Percentiles rank a stretch among this genome's conserved stretches.
Conservation (phyloP, 768 basidiomycete genomes). For the Dacryopinax primogenitus region DNA sequence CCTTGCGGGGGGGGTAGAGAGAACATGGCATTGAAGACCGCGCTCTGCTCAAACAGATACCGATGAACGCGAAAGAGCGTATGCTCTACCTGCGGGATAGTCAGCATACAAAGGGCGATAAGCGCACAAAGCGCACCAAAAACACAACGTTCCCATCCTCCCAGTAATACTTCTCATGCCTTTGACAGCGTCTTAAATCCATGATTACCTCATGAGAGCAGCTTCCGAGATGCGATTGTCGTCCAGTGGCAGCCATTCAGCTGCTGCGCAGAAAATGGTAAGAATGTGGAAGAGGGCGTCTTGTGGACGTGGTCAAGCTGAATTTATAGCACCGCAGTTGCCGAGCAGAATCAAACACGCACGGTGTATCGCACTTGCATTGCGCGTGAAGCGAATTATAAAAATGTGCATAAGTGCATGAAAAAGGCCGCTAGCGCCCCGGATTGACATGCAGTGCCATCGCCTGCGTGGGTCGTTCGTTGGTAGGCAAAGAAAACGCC, state of each 20-base stretch:
- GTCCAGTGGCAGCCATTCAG: not conserved
- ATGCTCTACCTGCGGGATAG: conserved; percentile 27
- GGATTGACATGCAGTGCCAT: not conserved
- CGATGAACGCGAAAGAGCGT: conserved; percentile 40
- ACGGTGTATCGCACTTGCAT: not conserved
- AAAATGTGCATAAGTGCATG: not conserved
- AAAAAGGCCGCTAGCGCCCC: not conserved
- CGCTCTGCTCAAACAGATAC: conserved; percentile 50
- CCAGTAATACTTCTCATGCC: conserved; percentile 21
- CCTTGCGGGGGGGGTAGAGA: conserved; percentile 26
- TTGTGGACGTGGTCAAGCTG: not conserved
- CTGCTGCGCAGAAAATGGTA: too few relatives aligned
- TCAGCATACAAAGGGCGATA: not conserved
- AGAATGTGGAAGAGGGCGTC: not conserved
- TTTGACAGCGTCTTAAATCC: not conserved
- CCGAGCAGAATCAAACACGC: not conserved
- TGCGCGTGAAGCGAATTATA: not conserved
- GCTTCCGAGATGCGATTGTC: not conserved
- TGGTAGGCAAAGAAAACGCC: not conserved
- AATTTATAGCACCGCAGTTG: not conserved
- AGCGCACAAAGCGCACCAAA: conserved; percentile 13
- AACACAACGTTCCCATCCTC: conserved; percentile 25
- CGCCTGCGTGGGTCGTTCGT: not conserved
- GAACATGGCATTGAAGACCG: conserved; percentile 33
- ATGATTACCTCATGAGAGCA: not conserved